Evolutionary conservation across 176 grass and related monocot genomes (phyloP).

Genomic region (Rhynchospora pubera): DNA sequence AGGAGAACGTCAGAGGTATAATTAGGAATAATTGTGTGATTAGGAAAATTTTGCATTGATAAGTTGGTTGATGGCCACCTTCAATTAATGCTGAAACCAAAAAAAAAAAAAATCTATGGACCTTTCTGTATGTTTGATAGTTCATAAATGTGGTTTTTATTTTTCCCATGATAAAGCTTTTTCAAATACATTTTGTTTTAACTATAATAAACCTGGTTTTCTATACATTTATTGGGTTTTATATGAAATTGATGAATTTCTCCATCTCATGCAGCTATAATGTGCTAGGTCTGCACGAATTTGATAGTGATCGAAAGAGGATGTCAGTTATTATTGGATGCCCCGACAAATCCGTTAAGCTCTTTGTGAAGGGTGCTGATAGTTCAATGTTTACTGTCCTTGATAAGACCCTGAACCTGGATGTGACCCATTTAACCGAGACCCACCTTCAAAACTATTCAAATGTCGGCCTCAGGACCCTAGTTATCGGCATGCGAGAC

Average conservation of each 20-base stretch:
- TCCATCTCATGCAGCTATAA: constrained; percentile 52
- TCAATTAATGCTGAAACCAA: not conserved
- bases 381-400: constrained; percentile 65
- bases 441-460: constrained; percentile 76
- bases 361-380: constrained; percentile 94
- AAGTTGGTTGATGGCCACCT: not conserved
- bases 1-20: constrained; percentile 73
- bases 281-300: constrained; percentile 93
- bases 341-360: constrained; percentile 74
- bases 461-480: constrained; percentile 65
- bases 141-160: not conserved
- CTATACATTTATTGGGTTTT: not conserved
- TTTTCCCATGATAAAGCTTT: not conserved
- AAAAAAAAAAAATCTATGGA: not conserved
- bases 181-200: not conserved
- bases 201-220: constrained; percentile 1
- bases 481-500: constrained; percentile 65
- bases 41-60: not conserved
- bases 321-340: constrained; percentile 95
- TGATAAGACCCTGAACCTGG: constrained; percentile 34
- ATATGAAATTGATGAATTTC: not conserved
- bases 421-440: constrained; percentile 51
- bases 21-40: not conserved
- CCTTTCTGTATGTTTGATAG: not conserved
- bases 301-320: constrained; percentile 89